Evolutionary conservation across 1,139 yeast species (phyloP), one percentile per base, ranked within the genome.

Genomic region (Scheffersomyces lignicola): DNA sequence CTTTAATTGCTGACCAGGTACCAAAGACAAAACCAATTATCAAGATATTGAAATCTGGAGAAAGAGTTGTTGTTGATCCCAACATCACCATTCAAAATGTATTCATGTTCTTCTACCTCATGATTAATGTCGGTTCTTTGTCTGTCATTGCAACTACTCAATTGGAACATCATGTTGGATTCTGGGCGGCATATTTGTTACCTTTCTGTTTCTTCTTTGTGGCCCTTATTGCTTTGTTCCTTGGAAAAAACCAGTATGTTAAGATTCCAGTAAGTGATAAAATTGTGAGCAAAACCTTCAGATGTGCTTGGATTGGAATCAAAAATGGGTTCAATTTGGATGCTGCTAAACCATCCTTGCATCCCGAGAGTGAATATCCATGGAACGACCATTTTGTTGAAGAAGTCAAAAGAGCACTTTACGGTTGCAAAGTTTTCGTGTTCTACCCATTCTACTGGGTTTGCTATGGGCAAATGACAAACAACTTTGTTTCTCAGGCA

Each of bases 1-100:
- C 92, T 18, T 69, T 84, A 54, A 76, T 85, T 55, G 88, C 88
- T 34, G 94, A 84, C 51, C 95, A 85, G 64, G 55, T 68, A 40
- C 73, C 73, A 49, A 65, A 62, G 38, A 56, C 57, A 24, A 58
- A 54, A 38, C 69, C 71, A 15, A 42, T 45, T 14, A 60, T 65
- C 33, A 59, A 54, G 37, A 54, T 56, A 24, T 56, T 62, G 45
- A 60, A 60, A 33, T 42, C 52, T 11, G 71, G 71, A 32, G 67
- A 62, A 43, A 49, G 55, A 34, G 70, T 65, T 11, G 52, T 65
- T 34, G 60, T 56, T 38, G 71, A 65, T 48, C 69, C 69, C 24
- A 61, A 60, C 39, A 50, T 64, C 34, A 65, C 71, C 34, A 56
- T 65, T 40, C 70, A 65, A 49, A 62, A 60, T 40, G 70, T 65